These are phyloP conservation scores for Cercospora citrullina DNA, from an alignment of 2,329 filamentous ascomycete genomes.

Conservation along the genomic window DNA sequence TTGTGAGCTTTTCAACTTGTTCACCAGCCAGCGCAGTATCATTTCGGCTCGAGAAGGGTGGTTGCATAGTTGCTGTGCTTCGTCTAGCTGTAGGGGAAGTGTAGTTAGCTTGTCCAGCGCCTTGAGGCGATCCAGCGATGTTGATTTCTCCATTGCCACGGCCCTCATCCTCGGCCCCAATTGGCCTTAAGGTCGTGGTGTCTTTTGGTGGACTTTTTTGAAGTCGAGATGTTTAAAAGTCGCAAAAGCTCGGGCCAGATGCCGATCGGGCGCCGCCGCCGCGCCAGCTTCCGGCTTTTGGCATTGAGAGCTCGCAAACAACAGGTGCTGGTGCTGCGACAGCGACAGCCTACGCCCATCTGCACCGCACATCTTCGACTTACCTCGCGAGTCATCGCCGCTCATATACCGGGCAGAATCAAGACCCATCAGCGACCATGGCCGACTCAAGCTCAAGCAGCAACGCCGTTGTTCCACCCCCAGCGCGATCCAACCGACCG, in stretches of 20 bases:
- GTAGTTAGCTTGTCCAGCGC: conserved; percentile 38
- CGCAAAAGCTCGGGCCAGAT: conserved; percentile 10
- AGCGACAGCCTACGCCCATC: not conserved
- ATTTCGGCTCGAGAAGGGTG: conserved; percentile 53
- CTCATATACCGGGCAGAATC: not conserved
- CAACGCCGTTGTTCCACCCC: conserved; percentile 59
- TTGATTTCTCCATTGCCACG: conserved; percentile 25
- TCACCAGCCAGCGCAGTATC: conserved; percentile 66
- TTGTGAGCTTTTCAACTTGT: conserved; percentile 53
- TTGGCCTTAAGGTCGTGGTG: not conserved
- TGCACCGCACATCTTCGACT: not conserved
- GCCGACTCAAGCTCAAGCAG: conserved; percentile 54
- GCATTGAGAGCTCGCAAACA: conserved; percentile 8
- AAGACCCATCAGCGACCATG: conserved; percentile 46
- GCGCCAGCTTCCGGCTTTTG: conserved; percentile 6
- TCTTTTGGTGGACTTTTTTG: conserved; percentile 14
- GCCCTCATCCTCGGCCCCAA: conserved; percentile 17
- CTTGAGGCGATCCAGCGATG: conserved; percentile 44
- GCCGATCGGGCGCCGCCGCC: not conserved
- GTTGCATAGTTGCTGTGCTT: conserved; percentile 35
- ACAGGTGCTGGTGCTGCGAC: not conserved
- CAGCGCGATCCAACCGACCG: conserved; percentile 71
- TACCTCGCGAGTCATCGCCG: not conserved
- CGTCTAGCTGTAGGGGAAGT: conserved; percentile 32
- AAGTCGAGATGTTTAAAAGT: conserved; percentile 9